Conservation (phyloP, 306 rosid genomes). For the Trifolium dubium region DNA sequence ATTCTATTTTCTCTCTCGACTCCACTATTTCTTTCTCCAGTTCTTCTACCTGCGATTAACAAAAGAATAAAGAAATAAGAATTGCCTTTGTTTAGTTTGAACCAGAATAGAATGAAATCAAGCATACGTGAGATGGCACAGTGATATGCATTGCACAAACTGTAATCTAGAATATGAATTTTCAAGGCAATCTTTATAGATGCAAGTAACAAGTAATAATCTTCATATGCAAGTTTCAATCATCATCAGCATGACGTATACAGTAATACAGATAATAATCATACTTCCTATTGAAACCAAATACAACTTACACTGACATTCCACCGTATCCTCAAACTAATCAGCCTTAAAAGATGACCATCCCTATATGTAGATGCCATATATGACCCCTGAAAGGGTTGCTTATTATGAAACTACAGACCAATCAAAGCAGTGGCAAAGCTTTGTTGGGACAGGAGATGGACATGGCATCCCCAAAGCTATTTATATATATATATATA, state of each 20-base stretch:
- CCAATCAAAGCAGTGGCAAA: constrained; percentile 1
- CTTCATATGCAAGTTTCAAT: constrained; percentile 25
- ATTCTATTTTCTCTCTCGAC: constrained; percentile 82
- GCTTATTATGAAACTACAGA: constrained; percentile 15
- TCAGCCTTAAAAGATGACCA: constrained; percentile 16
- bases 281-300: constrained; percentile 34
- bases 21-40: constrained; percentile 87
- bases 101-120: constrained; percentile 25
- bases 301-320: constrained; percentile 21
- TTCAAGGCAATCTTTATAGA: constrained; percentile 36
- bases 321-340: constrained; percentile 36
- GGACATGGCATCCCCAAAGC: no score
- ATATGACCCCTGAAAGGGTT: constrained; percentile 12
- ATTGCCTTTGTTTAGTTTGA: constrained; percentile 29
- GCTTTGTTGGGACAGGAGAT: no score
- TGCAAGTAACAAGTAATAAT: constrained; percentile 25
- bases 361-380: not conserved
- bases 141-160: constrained; percentile 37
- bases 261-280: constrained; percentile 9
- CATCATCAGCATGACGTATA: not conserved
- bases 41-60: constrained; percentile 77
- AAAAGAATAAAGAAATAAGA: constrained; percentile 32
- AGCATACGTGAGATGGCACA: constrained; percentile 26
- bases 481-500: no score
- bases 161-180: constrained; percentile 23